Base-by-base conservation (phyloP, 331 rosid genomes). In the Arachis monticola region DNA sequence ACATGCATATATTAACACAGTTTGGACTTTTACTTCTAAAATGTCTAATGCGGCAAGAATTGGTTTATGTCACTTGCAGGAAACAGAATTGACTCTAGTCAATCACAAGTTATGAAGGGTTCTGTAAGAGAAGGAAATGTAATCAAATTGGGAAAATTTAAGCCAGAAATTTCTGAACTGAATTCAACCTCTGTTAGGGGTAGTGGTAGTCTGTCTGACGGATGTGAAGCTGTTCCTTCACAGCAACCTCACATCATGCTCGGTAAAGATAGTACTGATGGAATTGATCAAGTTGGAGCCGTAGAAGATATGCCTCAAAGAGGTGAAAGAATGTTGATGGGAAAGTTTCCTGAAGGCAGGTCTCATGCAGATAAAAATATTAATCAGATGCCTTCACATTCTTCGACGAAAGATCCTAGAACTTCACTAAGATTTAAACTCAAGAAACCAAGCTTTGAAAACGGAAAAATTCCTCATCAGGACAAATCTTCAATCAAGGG, bases 401-500 rank as follows among this genome's bases (percentile, higher is more conserved):
- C 94, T 68, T 78, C 85, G 76, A 89, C 97, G 8, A 95, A 84
- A 85, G 97, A 90, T 73, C 59, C 86, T 5, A 94, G 88, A 75
- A 92, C 97, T 62, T 68, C 87, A 58, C 76, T 95, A 84, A 86
- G 76, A 87, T 87, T 95, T 71, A 95, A 95, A 83, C 85, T 95
- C 58, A 92, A 90, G 86, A 95, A 86, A 72, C 96, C 97, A 35
- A 80, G 76, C 76, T 50, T 74, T 22, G 96, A 87, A 71, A 92
- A 73, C 84, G 93, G 85, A 85, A 86, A 71, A 84, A 84, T 88
- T 76, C 64, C 86, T 68, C 84, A 66, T 42, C 88, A 3, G 46
- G 99, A 92, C 82, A 92, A 75, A 80, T 90, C 83, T 64, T 79
- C 83, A 13, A 84, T 90, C 69, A 95, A 95, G 86, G 99, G 99